Evolutionary conservation across 2,329 filamentous ascomycete genomes (phyloP), one percentile per base, ranked within the genome.

Genomic region (Colletotrichum sidae): DNA sequence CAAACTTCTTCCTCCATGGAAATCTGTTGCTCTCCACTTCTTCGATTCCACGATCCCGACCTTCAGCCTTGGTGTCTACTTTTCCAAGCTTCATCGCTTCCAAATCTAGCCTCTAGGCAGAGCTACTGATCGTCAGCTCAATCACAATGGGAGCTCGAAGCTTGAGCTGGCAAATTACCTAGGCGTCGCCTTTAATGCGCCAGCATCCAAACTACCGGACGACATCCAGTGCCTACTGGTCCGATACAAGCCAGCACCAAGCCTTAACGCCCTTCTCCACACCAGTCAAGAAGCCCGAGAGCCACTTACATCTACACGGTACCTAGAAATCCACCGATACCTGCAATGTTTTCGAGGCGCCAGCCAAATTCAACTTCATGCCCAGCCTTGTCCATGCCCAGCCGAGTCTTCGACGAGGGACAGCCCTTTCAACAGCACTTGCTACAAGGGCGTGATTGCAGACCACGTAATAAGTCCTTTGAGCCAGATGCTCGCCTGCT

Each of bases 291-390:
- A 54, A 67, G 53, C 17, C 49, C 34, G n/a, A 62, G 39, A 49
- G 47, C 49, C 56, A 34, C 52, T 52, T 15, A 5, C 25, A 2
- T 25, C 25, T 25, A 25, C 25, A 25, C 25, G 4, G 25, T 5
- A 25, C 25, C 25, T 25, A 25, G 25, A 25, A 25, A 25, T 25
- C 25, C 25, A 25, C 25, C 25, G 25, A 25, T 25, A 25, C 25
- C 25, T 25, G 25, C 25, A 25, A 25, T 25, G 25, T 47, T 25
- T 34, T 13, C 9, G 15, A 47, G 17, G 34, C 42, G 38, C 45
- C 45, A 39, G 38, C 57, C 25, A 7, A 49, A 56, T 56, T n/a
- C 62, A 53, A 51, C 56, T 65, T 52, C 58, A 57, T 65, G 58
- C 47, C 52, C 37, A 38, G 35, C 46, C 25, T 52, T 51, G 56